A percentile compares a stretch with the other conserved stretches of the same genome.
Conservation (phyloP, 2,329 filamentous ascomycete species). For the Catunica adiposa region DNA sequence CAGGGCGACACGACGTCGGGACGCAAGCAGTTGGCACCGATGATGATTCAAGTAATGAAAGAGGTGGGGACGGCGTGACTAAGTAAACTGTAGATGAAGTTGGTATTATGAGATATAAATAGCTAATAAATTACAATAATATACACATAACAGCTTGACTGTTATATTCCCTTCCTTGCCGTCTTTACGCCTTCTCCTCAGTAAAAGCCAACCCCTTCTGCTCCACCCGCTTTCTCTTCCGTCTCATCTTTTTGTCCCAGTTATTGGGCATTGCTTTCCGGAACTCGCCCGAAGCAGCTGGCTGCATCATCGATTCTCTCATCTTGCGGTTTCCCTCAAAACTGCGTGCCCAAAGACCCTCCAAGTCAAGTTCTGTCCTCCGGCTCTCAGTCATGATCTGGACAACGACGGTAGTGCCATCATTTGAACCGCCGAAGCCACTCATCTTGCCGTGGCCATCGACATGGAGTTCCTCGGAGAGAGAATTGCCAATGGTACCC, state of each 20-base stretch:
- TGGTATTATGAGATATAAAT: neutral
- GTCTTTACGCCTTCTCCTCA: no score
- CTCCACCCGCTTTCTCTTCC: constrained; percentile 11
- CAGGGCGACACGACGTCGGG: constrained; percentile 46
- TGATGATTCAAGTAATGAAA: constrained; percentile 34
- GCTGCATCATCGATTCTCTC: constrained; percentile 16
- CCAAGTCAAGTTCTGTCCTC: constrained; percentile 35
- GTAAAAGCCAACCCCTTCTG: constrained; percentile 2
- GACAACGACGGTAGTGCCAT: constrained; percentile 37
- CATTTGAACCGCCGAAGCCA: constrained; percentile 48
- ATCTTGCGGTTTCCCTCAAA: constrained; percentile 20
- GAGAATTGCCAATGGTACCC: constrained; percentile 47
- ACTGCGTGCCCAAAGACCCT: constrained; percentile 33
- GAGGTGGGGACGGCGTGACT: neutral
- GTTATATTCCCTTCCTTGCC: constrained; percentile 14
- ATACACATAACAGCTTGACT: neutral
- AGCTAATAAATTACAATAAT: constrained; percentile 1
- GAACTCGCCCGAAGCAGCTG: neutral
- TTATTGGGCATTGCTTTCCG: constrained; percentile 6
- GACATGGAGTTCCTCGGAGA: constrained; percentile 27
- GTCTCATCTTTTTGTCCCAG: constrained; percentile 12
- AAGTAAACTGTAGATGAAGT: neutral
- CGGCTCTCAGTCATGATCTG: constrained; percentile 41
- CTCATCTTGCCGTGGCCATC: constrained; percentile 43
- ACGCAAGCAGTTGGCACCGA: constrained; percentile 52